A percentile compares a stretch with the other conserved stretches of the same genome.
phyloP scores from a whole-genome alignment of 2,329 filamentous ascomycete species.

The Penicillium sp. region DNA sequence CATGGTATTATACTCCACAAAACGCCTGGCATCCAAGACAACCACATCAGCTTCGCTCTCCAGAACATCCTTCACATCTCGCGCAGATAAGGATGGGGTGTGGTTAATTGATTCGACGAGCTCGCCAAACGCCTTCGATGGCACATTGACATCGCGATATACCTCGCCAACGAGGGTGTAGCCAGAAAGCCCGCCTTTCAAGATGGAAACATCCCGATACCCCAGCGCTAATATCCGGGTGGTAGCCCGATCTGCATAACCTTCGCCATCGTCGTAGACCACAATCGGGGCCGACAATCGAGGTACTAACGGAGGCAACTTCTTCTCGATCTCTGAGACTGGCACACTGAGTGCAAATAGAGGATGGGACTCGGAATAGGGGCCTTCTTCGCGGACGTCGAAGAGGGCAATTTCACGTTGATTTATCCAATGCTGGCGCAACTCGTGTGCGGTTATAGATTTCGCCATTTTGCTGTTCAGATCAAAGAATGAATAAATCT shows the following conservation, averaged over 20 bases:
- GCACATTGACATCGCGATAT: constrained; percentile 35
- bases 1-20: constrained; percentile 34
- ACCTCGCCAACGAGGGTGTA: constrained; percentile 30
- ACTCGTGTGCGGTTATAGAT: constrained; percentile 19
- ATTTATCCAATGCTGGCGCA: constrained; percentile 29
- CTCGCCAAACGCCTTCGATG: constrained; percentile 36
- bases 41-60: constrained; percentile 23
- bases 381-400: constrained; percentile 36
- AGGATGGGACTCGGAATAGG: constrained; percentile 31
- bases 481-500: fast-evolving
- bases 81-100: constrained; percentile 30
- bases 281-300: constrained; percentile 28
- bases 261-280: constrained; percentile 34
- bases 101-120: constrained; percentile 34
- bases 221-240: constrained; percentile 25
- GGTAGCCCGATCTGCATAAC: constrained; percentile 26
- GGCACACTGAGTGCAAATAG: constrained; percentile 32
- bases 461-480: constrained; percentile 18
- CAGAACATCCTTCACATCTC: constrained; percentile 29
- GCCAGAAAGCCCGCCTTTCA: constrained; percentile 28
- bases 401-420: constrained; percentile 29
- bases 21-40: constrained; percentile 33
- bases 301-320: constrained; percentile 28
- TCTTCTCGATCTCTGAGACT: constrained; percentile 31
- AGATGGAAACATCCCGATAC: constrained; percentile 26